Conservation (phyloP, 192 early-diverging fungal species). For the Paraglomus brasilianum region DNA sequence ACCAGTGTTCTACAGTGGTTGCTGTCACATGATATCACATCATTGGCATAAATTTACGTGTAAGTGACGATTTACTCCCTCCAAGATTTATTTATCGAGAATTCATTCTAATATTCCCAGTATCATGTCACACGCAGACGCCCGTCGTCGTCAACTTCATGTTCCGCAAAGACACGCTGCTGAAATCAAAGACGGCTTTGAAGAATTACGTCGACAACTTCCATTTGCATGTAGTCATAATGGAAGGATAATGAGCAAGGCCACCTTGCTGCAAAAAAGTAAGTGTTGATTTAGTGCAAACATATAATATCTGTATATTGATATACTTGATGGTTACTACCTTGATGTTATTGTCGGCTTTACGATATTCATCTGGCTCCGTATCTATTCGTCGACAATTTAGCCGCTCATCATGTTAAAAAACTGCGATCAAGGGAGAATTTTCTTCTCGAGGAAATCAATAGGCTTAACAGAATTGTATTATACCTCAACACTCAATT, state of each 20-base stretch:
- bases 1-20: too few relatives aligned
- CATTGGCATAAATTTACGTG: too few relatives aligned
- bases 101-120: too few relatives aligned
- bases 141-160: conserved; percentile 42
- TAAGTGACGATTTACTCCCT: too few relatives aligned
- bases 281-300: too few relatives aligned
- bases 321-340: too few relatives aligned
- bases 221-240: conserved; percentile 39
- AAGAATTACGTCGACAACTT: conserved; percentile 38
- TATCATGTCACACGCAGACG: conserved; percentile 34
- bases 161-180: conserved; percentile 41
- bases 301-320: too few relatives aligned
- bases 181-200: conserved; percentile 43
- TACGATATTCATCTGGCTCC: too few relatives aligned
- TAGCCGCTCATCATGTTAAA: conserved; percentile 48
- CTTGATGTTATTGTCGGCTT: too few relatives aligned
- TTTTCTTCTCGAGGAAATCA: conserved; percentile 22
- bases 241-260: conserved; percentile 44
- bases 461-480: conserved; percentile 1
- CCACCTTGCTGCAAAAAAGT: conserved; percentile 40
- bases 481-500: conserved; percentile 16
- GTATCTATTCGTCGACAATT: conserved; percentile 12
- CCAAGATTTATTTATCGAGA: too few relatives aligned
- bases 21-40: too few relatives aligned
- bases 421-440: conserved; percentile 32